A percentile compares a stretch with the other conserved stretches of the same genome.
Evolutionary conservation across 129 eudicot genomes (phyloP).

Genomic region (Centrapalus pauciflorus): DNA sequence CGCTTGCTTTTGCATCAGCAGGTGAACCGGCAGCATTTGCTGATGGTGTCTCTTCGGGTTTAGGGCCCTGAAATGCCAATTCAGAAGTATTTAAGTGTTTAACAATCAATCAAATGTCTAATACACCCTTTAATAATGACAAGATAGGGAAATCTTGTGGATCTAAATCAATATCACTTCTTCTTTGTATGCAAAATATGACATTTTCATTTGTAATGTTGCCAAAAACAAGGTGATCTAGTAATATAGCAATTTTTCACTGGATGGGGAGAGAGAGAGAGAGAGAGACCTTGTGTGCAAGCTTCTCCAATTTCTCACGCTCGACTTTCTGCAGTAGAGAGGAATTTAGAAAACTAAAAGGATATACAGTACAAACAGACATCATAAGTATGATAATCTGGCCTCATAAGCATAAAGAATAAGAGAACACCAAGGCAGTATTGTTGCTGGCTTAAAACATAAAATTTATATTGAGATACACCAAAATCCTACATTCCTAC

Average conservation of each 20-base stretch:
- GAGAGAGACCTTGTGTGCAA: conserved; percentile 70
- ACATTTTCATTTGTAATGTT: neutral
- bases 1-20: conserved; percentile 65
- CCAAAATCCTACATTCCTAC: too few relatives aligned
- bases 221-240: neutral
- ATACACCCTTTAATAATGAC: neutral
- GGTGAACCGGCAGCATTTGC: conserved; percentile 40
- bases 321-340: conserved; percentile 67
- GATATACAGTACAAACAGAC: neutral
- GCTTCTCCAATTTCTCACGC: conserved; percentile 84
- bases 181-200: neutral
- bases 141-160: neutral
- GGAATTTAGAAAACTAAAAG: neutral
- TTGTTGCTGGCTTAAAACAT: neutral
- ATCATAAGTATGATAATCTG: conserved; percentile 1
- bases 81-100: conserved; percentile 9
- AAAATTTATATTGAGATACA: neutral
- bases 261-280: neutral
- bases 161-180: neutral
- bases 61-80: conserved; percentile 52
- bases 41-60: conserved; percentile 53
- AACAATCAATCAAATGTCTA: neutral
- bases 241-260: neutral
- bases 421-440: neutral
- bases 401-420: neutral